Evolutionary conservation across 2,329 filamentous ascomycete species (phyloP), one percentile per base, ranked within the genome.

Genomic region (Scytalidium sp.): DNA sequence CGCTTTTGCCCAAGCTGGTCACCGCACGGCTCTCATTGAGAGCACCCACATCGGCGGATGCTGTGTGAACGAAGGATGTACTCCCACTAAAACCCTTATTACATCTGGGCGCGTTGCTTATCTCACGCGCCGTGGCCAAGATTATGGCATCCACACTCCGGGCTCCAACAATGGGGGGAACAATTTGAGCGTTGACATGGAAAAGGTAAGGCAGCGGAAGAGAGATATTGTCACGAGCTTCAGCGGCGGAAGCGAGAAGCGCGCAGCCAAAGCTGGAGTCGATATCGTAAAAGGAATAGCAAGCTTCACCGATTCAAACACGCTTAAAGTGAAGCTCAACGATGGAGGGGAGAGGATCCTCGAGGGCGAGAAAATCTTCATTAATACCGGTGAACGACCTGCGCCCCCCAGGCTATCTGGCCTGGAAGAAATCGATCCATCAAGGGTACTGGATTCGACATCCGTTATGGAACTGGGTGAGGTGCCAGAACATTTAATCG

Each of bases 1-100:
- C 45, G 70, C 74, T 3, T 72, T 80, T 29, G 70, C 72, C 11
- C 65, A 70, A 23, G 67, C 73, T 3, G 70, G 70, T 22, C 66
- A 68, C 15, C 72, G 70, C 45, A 74, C 73, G 0, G 70, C 70
- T 5, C 62, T 80, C 21, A 64, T 80, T 46, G 78, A 80, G 56
- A 64, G 69, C n/a, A 52, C 66, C 0, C 69, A 76, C 47, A 65
- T 81, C 2, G 77, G 75, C n/a, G 78, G 77, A 10, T 76, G 73
- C 49, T 80, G 77, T 54, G 64, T 80, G 47, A 80, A 80, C 49
- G 75, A 76, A 52, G 78, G 78, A 3, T 81, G 78, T 56, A 80
- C 78, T 10, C 78, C 78, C 0, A 80, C 78, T 19, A 81, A 81
- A 60, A 80, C 78, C 8, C 74, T 81, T 70, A 74, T 81, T 44